Conservation (phyloP, 2,329 filamentous ascomycete genomes). For the Penicillium corylophilum region DNA sequence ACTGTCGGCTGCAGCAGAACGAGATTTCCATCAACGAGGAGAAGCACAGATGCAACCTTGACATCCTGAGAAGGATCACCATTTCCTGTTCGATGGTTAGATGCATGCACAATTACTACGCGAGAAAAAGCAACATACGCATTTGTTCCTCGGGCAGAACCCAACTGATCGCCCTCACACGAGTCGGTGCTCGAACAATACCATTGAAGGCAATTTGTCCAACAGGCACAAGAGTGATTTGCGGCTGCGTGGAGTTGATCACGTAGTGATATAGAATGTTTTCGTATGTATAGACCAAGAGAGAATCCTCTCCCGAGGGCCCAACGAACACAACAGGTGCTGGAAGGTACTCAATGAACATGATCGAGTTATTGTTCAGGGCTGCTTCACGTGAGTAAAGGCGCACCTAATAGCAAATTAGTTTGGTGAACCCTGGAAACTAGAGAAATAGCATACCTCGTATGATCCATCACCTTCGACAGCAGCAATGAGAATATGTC, state of each 20-base stretch:
- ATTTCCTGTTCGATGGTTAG: slow-evolving; percentile 53
- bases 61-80: slow-evolving; percentile 97
- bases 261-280: slow-evolving; percentile 95
- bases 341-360: slow-evolving; percentile 75
- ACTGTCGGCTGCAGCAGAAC: slow-evolving; percentile 85
- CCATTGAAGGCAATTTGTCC: slow-evolving; percentile 97
- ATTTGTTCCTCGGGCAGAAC: slow-evolving; percentile 88
- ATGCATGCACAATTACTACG: not conserved
- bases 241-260: slow-evolving; percentile 69
- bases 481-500: slow-evolving; percentile 88
- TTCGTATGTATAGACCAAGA: slow-evolving; percentile 95
- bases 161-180: slow-evolving; percentile 93
- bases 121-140: slow-evolving; percentile 46
- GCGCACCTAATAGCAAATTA: slow-evolving; percentile 58
- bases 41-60: slow-evolving; percentile 85
- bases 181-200: slow-evolving; percentile 87
- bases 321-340: slow-evolving; percentile 88
- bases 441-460: slow-evolving; percentile 52
- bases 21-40: slow-evolving; percentile 95
- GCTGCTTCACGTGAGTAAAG: slow-evolving; percentile 84
- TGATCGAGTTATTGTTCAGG: slow-evolving; percentile 68
- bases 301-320: slow-evolving; percentile 85
- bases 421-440: slow-evolving; percentile 7
- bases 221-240: slow-evolving; percentile 81
- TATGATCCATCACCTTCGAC: slow-evolving; percentile 82